Percentiles rank a stretch among this genome's conserved stretches.
phyloP scores from a whole-genome alignment of 148 eudicot species.

The Fagopyrum tataricum region DNA sequence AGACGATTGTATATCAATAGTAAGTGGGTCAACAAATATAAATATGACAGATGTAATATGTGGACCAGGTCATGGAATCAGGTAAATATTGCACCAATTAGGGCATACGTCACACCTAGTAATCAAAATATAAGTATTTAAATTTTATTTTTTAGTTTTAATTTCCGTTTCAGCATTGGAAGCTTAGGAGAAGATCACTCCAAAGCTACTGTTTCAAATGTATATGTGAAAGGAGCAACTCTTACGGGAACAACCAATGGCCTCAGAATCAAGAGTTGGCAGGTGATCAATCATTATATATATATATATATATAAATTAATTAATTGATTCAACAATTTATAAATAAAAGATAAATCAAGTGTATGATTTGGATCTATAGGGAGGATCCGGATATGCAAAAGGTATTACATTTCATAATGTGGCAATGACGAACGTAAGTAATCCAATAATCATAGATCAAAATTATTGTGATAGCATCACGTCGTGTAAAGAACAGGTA shows the following conservation, averaged over 20 bases:
- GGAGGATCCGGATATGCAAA: conserved; percentile 47
- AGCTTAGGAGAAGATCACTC: conserved; percentile 44
- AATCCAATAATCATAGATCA: conserved; percentile 49
- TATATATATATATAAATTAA: too few species aligned
- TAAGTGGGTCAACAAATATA: neutral
- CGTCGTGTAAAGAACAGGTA: conserved; percentile 15
- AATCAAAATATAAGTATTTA: too few species aligned
- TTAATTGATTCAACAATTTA: too few species aligned
- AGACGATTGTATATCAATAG: too few species aligned
- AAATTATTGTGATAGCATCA: conserved; percentile 20
- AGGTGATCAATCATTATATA: too few species aligned
- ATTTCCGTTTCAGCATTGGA: conserved; percentile 37
- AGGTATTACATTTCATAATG: conserved; percentile 27
- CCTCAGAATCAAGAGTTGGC: conserved; percentile 49
- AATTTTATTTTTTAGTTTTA: too few species aligned
- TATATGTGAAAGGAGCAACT: conserved; percentile 28
- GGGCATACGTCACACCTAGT: neutral
- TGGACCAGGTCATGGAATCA: neutral
- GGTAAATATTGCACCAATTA: too few species aligned
- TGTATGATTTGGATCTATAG: too few species aligned
- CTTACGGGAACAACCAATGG: conserved; percentile 48
- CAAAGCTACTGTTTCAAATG: conserved; percentile 33
- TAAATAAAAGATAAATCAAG: neutral
- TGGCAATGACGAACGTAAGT: conserved; percentile 18
- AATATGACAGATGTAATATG: neutral